Percentiles rank a stretch among this genome's conserved stretches.
Evolutionary conservation across 1,284 basidiomycete genomes (phyloP).

Genomic region (Fomitopsis pinicola): DNA sequence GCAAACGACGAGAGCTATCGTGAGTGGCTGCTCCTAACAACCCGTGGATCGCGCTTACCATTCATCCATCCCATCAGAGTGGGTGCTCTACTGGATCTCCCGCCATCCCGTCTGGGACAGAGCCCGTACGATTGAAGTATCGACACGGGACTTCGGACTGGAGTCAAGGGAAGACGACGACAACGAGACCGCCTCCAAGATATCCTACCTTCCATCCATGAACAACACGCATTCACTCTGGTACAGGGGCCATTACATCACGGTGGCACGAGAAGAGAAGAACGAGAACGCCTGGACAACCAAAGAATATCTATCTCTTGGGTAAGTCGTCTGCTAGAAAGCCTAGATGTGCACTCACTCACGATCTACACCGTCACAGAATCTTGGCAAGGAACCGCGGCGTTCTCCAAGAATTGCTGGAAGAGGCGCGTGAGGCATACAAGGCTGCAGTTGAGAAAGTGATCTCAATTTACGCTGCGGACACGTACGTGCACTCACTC

Average conservation of each 20-base stretch:
- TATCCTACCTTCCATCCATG: too few relatives aligned
- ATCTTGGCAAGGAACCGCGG: slow-evolving; percentile 16
- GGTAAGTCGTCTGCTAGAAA: too few relatives aligned
- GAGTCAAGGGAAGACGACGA: background rate
- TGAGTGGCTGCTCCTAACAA: slow-evolving; percentile 25
- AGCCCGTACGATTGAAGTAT: slow-evolving; percentile 28
- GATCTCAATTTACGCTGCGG: slow-evolving; percentile 12
- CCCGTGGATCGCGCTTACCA: background rate
- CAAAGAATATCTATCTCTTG: background rate
- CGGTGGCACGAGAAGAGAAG: background rate
- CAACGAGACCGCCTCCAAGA: background rate
- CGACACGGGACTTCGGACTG: slow-evolving; percentile 20
- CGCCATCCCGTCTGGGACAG: slow-evolving; percentile 10
- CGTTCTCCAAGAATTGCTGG: slow-evolving; percentile 23
- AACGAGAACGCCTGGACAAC: background rate
- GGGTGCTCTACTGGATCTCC: background rate
- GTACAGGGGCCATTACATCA: background rate
- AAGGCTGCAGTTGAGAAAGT: slow-evolving; percentile 16
- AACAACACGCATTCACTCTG: too few relatives aligned
- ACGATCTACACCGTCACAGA: slow-evolving; percentile 3
- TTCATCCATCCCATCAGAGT: background rate
- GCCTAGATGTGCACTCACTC: too few relatives aligned
- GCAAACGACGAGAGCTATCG: slow-evolving; percentile 54
- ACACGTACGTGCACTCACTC: slow-evolving; percentile 6
- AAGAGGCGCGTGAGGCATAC: slow-evolving; percentile 24